Evolutionary conservation across 2,329 filamentous ascomycete genomes (phyloP), one percentile per base, ranked within the genome.

Genomic region (Xylariaceae sp.): DNA sequence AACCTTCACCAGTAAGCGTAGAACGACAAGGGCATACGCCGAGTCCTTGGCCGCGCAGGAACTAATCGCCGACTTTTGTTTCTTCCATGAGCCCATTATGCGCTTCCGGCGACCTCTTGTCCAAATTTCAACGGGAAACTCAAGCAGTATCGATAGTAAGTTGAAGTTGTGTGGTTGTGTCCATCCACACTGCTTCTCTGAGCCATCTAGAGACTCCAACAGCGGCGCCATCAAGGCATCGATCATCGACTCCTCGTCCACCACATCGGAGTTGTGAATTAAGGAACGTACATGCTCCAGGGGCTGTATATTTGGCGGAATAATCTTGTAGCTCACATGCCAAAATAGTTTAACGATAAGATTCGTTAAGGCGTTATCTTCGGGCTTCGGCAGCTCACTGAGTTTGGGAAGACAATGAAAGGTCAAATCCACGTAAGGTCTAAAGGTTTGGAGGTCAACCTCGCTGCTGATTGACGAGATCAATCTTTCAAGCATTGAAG

Each of bases 51-150:
- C 56, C 31, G 59, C 62, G 27, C 53, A 50, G 32, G 56, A 54
- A 37, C 55, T 57, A 37, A 68, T 62, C 29, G 47, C 51, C 3
- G 54, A 49, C 50, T 62, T 64, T 49, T 60, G 60, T 47, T 61
- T 67, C 55, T 64, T 66, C 67, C 67, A 70, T 11, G 67, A 70
- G 27, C 56, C 56, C 64, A 70, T 66, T 19, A 68, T 60, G 3
- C 62, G 64, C 46, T 68, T 70, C n/a, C 68, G 65, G 26, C 67
- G 63, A 19, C 60, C 62, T 57, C 64, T 67, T 3, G 64, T 66
- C 42, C 65, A 65, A 11, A 58, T 56, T 31, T 67, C 66, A 27
- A 54, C 53, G 31, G 67, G 67, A 30, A 69, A 66, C 35, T 64
- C 59, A 3, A 68, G 48, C 3, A 70, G 54, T 40, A 60, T 55